Evolutionary conservation across 1,284 basidiomycete species (phyloP).

Genomic region (Rhodotorula sp.): DNA sequence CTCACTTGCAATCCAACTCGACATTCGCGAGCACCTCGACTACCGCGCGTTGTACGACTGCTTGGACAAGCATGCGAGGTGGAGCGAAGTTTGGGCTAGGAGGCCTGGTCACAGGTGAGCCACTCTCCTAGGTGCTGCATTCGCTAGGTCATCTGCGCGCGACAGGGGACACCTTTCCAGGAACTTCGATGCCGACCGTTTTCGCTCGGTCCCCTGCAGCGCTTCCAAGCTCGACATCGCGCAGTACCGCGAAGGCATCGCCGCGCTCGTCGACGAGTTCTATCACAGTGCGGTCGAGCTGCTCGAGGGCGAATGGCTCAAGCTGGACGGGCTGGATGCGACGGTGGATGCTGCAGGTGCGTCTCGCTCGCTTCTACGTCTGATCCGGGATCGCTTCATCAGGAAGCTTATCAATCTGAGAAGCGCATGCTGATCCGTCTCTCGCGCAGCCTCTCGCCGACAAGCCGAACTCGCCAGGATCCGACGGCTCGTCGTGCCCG

Average conservation of each 20-base stretch:
- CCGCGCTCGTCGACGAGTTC: constrained; percentile 49
- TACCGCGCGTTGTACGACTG: constrained; percentile 53
- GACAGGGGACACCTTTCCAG: too few relatives aligned
- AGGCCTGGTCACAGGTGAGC: constrained; percentile 49
- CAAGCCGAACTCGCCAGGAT: constrained; percentile 71
- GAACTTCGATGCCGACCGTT: too few relatives aligned
- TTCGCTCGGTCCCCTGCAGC: neutral
- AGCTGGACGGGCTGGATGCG: constrained; percentile 44
- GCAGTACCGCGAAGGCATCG: constrained; percentile 24
- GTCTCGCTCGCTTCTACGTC: neutral
- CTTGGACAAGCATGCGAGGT: constrained; percentile 37
- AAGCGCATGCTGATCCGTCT: too few relatives aligned
- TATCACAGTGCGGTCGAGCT: constrained; percentile 50
- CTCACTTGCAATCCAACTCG: constrained; percentile 55
- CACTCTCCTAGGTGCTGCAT: neutral
- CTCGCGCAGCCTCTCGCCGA: constrained; percentile 57
- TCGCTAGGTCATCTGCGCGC: too few relatives aligned
- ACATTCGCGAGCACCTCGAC: constrained; percentile 49
- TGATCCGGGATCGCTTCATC: too few relatives aligned
- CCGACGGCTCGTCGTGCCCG: constrained; percentile 84
- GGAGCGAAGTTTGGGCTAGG: constrained; percentile 50
- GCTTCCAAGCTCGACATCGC: constrained; percentile 22
- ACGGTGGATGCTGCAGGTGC: constrained; percentile 14
- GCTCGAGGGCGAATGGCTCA: constrained; percentile 54
- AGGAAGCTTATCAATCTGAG: too few relatives aligned